phyloP scores from a whole-genome alignment of 345 rosid species.

The Draba incana region DNA sequence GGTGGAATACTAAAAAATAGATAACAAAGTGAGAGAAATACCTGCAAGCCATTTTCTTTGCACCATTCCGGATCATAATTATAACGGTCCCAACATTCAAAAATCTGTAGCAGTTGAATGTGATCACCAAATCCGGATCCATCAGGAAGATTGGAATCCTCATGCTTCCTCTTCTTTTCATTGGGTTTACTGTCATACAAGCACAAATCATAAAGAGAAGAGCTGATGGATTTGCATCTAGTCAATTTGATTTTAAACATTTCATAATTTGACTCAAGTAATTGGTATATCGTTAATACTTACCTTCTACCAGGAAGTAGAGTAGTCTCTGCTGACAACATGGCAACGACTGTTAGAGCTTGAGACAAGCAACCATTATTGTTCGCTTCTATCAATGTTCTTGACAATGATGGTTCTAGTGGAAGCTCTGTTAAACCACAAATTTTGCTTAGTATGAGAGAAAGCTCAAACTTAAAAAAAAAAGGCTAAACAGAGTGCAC shows the following conservation, averaged over 20 bases:
- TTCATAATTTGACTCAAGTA: conserved; percentile 16
- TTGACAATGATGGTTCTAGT: conserved; percentile 91
- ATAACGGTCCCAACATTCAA: conserved; percentile 71
- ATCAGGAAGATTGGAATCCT: conserved; percentile 72
- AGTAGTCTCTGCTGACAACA: conserved; percentile 92
- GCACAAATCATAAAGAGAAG: conserved; percentile 17
- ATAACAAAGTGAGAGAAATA: conserved; percentile 28
- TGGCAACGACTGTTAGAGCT: conserved; percentile 93
- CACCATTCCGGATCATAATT: conserved; percentile 78
- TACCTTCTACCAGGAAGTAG: conserved; percentile 80
- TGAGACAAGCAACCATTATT: conserved; percentile 81
- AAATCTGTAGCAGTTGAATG: conserved; percentile 89
- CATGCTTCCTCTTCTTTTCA: conserved; percentile 84
- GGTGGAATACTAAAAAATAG: not conserved
- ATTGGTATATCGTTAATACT: conserved; percentile 32
- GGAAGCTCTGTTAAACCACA: conserved; percentile 77
- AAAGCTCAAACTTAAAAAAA: not conserved
- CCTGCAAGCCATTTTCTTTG: conserved; percentile 81
- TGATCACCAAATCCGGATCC: conserved; percentile 97
- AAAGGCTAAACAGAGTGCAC: conserved; percentile 16
- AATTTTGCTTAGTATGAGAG: conserved; percentile 21
- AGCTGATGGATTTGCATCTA: conserved; percentile 9
- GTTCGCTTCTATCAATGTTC: conserved; percentile 91
- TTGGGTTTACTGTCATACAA: conserved; percentile 53
- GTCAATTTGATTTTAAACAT: conserved; percentile 22